Conservation (phyloP, 2,329 filamentous ascomycete species). For the Nothopassalora personata region DNA sequence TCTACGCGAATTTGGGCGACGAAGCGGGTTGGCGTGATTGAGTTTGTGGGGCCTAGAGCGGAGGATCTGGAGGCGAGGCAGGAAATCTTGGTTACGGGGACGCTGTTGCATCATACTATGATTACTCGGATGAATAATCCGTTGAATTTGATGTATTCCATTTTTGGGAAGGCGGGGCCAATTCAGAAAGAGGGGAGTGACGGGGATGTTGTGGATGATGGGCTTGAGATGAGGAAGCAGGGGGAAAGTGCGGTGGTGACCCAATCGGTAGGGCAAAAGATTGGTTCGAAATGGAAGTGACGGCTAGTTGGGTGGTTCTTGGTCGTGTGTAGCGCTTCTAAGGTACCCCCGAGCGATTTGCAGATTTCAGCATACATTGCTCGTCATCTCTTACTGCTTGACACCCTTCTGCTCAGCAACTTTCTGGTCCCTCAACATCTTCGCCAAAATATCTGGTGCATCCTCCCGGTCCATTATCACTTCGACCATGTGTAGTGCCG, state of each 20-base stretch:
- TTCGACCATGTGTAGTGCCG: neutral
- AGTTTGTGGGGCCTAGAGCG: neutral
- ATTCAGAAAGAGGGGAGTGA: neutral
- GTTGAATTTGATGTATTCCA: neutral
- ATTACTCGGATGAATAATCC: neutral
- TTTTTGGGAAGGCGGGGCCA: neutral
- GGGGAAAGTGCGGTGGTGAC: neutral
- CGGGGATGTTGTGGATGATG: neutral
- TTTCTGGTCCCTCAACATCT: neutral
- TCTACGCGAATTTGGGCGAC: neutral
- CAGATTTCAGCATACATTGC: neutral
- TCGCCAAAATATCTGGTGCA: conserved; percentile 1
- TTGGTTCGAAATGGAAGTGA: neutral
- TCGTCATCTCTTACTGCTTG: neutral
- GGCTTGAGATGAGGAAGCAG: neutral
- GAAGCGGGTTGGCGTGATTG: neutral
- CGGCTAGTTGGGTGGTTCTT: neutral
- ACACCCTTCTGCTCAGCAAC: neutral
- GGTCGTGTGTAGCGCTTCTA: neutral
- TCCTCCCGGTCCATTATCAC: neutral
- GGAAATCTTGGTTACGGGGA: neutral
- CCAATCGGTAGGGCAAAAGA: neutral
- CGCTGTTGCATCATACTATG: neutral
- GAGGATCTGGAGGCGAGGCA: neutral
- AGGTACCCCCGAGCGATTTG: neutral